Percentiles rank a stretch among this genome's conserved stretches.
Evolutionary conservation across 2,329 filamentous ascomycete genomes (phyloP).

Genomic region (Chaetomium sp.): DNA sequence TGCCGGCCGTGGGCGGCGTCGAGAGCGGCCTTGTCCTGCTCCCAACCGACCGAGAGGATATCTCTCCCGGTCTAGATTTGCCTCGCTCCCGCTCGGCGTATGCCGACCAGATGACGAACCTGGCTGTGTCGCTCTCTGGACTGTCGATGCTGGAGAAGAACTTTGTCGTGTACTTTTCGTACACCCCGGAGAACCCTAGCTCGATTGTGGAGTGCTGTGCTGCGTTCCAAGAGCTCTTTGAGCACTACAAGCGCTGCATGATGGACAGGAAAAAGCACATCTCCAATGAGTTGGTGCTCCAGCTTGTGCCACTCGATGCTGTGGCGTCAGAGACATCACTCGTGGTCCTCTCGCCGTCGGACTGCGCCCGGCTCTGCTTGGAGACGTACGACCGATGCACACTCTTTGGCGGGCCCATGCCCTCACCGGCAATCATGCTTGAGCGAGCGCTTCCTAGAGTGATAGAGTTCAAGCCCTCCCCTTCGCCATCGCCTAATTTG

Average conservation of each 20-base stretch:
- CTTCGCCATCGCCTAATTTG: constrained; percentile 63
- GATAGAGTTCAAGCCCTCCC: constrained; percentile 67
- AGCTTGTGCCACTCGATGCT: constrained; percentile 64
- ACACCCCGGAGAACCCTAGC: constrained; percentile 55
- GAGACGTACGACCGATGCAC: constrained; percentile 74
- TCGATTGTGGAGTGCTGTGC: constrained; percentile 65
- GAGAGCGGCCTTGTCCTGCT: constrained; percentile 40
- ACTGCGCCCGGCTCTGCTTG: constrained; percentile 58
- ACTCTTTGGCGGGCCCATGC: constrained; percentile 47
- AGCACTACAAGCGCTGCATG: constrained; percentile 50
- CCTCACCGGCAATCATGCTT: constrained; percentile 65
- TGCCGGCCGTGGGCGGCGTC: constrained; percentile 39
- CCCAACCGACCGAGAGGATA: constrained; percentile 33
- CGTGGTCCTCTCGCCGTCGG: constrained; percentile 53
- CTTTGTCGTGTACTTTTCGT: constrained; percentile 71
- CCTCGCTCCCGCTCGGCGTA: constrained; percentile 40
- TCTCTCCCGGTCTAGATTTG: constrained; percentile 35
- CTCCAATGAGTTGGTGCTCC: constrained; percentile 64
- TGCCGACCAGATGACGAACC: constrained; percentile 42
- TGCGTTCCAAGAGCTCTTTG: constrained; percentile 66
- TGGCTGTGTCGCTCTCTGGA: constrained; percentile 41
- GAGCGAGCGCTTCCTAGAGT: constrained; percentile 62
- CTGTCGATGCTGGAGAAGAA: constrained; percentile 45
- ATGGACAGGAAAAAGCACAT: constrained; percentile 42
- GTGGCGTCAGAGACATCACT: constrained; percentile 58